Base-by-base conservation (phyloP, 306 rosid genomes). In the Myrica gale region DNA sequence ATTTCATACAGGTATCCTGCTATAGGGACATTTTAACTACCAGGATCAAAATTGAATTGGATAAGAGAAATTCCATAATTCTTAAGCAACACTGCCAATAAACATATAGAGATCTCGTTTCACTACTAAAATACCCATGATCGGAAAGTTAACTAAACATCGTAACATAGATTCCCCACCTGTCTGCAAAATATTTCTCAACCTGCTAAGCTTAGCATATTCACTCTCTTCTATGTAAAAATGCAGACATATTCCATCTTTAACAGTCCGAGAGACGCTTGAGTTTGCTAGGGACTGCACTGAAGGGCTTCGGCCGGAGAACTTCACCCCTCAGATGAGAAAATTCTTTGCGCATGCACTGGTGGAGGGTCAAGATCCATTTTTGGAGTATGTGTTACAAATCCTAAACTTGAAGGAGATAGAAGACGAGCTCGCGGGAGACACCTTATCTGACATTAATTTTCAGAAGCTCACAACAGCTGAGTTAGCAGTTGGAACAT, bases 231-330 rank as follows among this genome's bases (percentile, higher is more conserved):
- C 26, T 48, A 47, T 6, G 17, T 51, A 51, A 71, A 26, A 51
- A n/a, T 71, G 74, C 37, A 71, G 48, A 41, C 74, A 71, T 5
- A 1, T 51, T 52, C 62, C 74, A 52, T 71, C 52, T 51, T 41
- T 52, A 23, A 50, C 37, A 5, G 47, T 71, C 15, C 74, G 17
- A 50, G 62, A 71, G 57, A 71, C 62, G 1, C 74, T 32, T 0
- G n/a, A 71, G 61, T 71, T 71, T 32, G 74, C 62, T 23, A 52
- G 61, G 47, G 48, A 50, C 45, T 70, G 74, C 74, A 70, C 61
- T 70, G 21, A 32, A 9, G 47, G 61, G 19, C 74, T 71, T 71
- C 10, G 23, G 61, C 74, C 7, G 26, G 60, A 70, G 74, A 70
- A 70, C 56, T 70, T 70, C 60, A 70, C 23, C 26, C 74, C 74